Percentiles rank a stretch among this genome's conserved stretches.
Evolutionary conservation across 2,329 filamentous ascomycete species (phyloP).

Genomic region (Aspergillus uvarum): DNA sequence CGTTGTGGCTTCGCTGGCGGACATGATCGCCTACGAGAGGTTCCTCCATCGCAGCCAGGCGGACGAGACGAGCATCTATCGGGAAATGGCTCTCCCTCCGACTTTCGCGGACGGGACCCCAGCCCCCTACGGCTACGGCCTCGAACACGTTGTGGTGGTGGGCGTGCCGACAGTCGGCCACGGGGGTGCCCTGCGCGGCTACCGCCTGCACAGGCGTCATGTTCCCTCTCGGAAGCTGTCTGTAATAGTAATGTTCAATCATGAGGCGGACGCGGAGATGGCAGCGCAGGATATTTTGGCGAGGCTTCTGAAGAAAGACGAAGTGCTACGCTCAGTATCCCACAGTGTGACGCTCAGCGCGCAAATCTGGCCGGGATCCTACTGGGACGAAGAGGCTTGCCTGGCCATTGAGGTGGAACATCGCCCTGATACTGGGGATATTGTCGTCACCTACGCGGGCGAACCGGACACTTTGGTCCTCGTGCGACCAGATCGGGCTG

Average conservation of each 20-base stretch:
- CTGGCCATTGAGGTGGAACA: slow-evolving; percentile 30
- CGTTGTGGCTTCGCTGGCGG: slow-evolving; percentile 44
- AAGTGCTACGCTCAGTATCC: slow-evolving; percentile 26
- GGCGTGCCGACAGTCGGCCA: slow-evolving; percentile 37
- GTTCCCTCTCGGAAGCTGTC: slow-evolving; percentile 37
- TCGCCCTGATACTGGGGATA: slow-evolving; percentile 25
- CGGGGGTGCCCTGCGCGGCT: slow-evolving; percentile 46
- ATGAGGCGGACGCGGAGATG: slow-evolving; percentile 32
- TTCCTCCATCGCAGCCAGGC: slow-evolving; percentile 36
- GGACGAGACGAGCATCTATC: slow-evolving; percentile 38
- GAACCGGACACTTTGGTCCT: slow-evolving; percentile 16
- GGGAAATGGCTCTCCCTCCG: slow-evolving; percentile 26
- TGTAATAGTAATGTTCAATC: slow-evolving; percentile 45
- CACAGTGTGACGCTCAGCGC: slow-evolving; percentile 8
- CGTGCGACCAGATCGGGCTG: neutral
- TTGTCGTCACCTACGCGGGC: slow-evolving; percentile 30
- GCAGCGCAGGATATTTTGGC: slow-evolving; percentile 35
- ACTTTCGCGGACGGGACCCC: slow-evolving; percentile 36
- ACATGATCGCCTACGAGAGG: slow-evolving; percentile 50
- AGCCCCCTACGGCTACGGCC: slow-evolving; percentile 42
- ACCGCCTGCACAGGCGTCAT: slow-evolving; percentile 39
- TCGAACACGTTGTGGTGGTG: slow-evolving; percentile 28
- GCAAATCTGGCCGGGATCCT: slow-evolving; percentile 37
- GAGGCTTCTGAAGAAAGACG: neutral
- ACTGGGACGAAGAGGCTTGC: slow-evolving; percentile 40